These are phyloP conservation scores for Petasospora fabianii DNA, from an alignment of 1,139 yeast species.

Conservation along the genomic window DNA sequence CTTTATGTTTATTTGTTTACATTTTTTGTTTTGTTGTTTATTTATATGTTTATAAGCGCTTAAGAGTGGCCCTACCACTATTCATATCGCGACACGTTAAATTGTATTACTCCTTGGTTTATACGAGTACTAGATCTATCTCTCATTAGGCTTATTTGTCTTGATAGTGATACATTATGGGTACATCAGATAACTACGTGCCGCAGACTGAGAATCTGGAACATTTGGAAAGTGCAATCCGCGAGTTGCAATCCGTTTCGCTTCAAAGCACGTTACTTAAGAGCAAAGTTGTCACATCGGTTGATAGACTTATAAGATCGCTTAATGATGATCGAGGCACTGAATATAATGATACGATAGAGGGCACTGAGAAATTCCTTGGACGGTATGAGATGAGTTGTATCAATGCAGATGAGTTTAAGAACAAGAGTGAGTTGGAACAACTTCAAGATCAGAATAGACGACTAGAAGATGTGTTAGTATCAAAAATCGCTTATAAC, in stretches of 20 bases:
- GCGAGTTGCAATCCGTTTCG: constrained; percentile 12
- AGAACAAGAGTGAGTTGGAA: constrained; percentile 1
- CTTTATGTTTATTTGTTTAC: constrained; percentile 4
- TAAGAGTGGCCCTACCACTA: not conserved
- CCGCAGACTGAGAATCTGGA: constrained; percentile 25
- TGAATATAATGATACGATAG: constrained; percentile 10
- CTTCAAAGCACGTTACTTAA: constrained; percentile 10
- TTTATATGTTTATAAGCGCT: too few relatives aligned
- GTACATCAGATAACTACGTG: constrained; percentile 16
- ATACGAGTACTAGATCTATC: too few relatives aligned
- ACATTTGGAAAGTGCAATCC: constrained; percentile 15
- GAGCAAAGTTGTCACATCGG: constrained; percentile 13
- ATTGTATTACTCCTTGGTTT: not conserved
- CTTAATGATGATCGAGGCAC: constrained; percentile 15
- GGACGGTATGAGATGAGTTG: not conserved
- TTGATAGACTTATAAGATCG: constrained; percentile 18
- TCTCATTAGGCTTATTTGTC: too few relatives aligned
- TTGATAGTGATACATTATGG: constrained; percentile 14
- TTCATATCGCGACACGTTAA: not conserved
- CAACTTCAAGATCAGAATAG: constrained; percentile 17
- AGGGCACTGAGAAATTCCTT: constrained; percentile 15
- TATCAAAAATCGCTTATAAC: constrained; percentile 9
- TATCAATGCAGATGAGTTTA: not conserved
- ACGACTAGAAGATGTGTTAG: constrained; percentile 15
- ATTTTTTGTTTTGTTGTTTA: too few relatives aligned